Evolutionary conservation across 495 filamentous ascomycete genomes (phyloP).

Genomic region (Entonaema liquescens): DNA sequence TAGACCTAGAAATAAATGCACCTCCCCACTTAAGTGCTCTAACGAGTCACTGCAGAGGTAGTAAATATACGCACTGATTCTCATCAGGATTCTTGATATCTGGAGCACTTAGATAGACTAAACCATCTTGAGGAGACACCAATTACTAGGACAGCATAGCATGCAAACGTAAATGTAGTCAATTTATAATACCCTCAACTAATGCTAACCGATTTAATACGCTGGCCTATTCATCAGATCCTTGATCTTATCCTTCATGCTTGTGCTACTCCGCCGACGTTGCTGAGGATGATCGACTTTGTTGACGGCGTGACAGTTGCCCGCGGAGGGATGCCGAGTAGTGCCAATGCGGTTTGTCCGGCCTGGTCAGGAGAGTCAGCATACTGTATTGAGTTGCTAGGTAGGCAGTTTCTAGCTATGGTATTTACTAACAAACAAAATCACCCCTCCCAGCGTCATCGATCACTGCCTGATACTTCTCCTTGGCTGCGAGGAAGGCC

Average conservation of each 20-base stretch:
- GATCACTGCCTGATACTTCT: conserved; percentile 46
- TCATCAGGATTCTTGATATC: too few relatives aligned
- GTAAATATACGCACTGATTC: too few relatives aligned
- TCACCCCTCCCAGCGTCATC: conserved; percentile 46
- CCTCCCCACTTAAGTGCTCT: too few relatives aligned
- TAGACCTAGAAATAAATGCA: too few relatives aligned
- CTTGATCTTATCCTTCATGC: conserved; percentile 38
- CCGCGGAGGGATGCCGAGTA: conserved; percentile 41
- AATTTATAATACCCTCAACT: conserved; percentile 15
- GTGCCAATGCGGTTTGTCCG: conserved; percentile 44
- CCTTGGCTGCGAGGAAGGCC: conserved; percentile 39
- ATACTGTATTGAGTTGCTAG: not conserved
- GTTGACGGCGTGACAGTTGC: conserved; percentile 41
- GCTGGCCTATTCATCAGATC: conserved; percentile 43
- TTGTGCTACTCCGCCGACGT: conserved; percentile 42
- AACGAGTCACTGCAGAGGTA: too few relatives aligned
- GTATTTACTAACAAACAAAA: conserved; percentile 40
- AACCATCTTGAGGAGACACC: not conserved
- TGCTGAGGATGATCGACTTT: conserved; percentile 39
- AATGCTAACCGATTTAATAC: conserved; percentile 27
- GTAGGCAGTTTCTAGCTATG: not conserved
- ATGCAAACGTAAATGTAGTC: not conserved
- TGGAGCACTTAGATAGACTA: not conserved
- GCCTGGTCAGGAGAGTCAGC: conserved; percentile 27
- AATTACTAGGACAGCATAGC: not conserved